Conservation (phyloP, 768 basidiomycete species). For the Clitopilus hobsonii region DNA sequence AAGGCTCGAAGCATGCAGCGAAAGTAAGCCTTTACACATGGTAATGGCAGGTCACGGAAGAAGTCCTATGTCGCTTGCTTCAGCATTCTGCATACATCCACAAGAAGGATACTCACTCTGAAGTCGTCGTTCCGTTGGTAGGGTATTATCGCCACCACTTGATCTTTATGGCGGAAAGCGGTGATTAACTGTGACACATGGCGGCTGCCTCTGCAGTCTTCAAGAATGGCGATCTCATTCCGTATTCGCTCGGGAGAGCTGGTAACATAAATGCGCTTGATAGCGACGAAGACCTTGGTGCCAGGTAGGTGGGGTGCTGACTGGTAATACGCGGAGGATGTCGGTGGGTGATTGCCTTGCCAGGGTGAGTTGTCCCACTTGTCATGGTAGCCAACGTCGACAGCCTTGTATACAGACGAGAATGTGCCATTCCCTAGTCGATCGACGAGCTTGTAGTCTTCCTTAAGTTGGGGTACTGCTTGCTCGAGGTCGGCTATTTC, state of each 20-base stretch:
- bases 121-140: slow-evolving; percentile 93
- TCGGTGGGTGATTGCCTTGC: slow-evolving; percentile 59
- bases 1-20: slow-evolving; percentile 88
- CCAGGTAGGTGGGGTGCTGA: slow-evolving; percentile 34
- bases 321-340: slow-evolving; percentile 66
- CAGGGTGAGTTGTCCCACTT: slow-evolving; percentile 76
- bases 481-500: slow-evolving; percentile 74
- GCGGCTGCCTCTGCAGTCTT: slow-evolving; percentile 76
- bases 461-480: slow-evolving; percentile 59
- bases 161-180: slow-evolving; percentile 86
- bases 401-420: slow-evolving; percentile 97
- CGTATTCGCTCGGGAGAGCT: slow-evolving; percentile 88
- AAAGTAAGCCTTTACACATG: slow-evolving; percentile 81
- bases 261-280: slow-evolving; percentile 97
- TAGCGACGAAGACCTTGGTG: slow-evolving; percentile 75
- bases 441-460: slow-evolving; percentile 79
- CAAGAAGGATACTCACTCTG: slow-evolving; percentile 52
- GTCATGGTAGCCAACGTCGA: slow-evolving; percentile 71
- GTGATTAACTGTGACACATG: slow-evolving; percentile 93
- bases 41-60: slow-evolving; percentile 68
- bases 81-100: background rate
- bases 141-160: slow-evolving; percentile 92
- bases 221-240: slow-evolving; percentile 90
- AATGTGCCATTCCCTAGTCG: slow-evolving; percentile 96
- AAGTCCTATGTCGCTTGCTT: slow-evolving; percentile 51